Evolutionary conservation across 352 stramenopile species (phyloP).

Genomic region (Aphanomyces invadans): DNA sequence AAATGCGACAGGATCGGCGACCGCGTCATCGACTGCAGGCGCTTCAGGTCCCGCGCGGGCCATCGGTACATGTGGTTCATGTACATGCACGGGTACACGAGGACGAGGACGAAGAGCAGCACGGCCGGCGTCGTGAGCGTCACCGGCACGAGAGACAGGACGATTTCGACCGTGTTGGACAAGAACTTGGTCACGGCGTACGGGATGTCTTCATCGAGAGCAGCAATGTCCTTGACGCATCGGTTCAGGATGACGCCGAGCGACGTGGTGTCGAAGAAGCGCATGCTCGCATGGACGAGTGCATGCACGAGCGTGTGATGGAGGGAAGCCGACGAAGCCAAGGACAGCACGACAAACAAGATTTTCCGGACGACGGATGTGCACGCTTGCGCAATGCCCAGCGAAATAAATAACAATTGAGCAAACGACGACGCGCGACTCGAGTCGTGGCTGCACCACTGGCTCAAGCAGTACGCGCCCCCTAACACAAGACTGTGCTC

Average conservation of each 20-base stretch:
- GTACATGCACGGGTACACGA: conserved; percentile 28
- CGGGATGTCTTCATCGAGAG: conserved; percentile 14
- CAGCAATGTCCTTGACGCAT: conserved; percentile 15
- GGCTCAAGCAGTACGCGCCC: background rate
- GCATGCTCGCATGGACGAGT: conserved; percentile 6
- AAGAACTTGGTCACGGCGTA: background rate
- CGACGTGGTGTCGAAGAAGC: conserved; percentile 11
- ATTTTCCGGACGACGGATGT: background rate
- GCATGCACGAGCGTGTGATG: background rate
- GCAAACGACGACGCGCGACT: too few species aligned
- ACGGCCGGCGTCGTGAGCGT: conserved; percentile 18
- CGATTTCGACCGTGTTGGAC: background rate
- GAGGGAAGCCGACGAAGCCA: background rate
- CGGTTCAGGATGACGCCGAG: conserved; percentile 11
- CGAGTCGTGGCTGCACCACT: conserved; percentile 6
- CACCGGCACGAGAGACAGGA: background rate
- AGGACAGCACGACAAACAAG: conserved; percentile 9
- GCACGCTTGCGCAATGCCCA: background rate
- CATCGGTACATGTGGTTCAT: conserved; percentile 27
- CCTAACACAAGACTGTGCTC: conserved; percentile 2
- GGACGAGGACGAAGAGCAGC: conserved; percentile 23
- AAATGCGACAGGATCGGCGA: conserved; percentile 30
- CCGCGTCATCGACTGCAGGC: conserved; percentile 28
- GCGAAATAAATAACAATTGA: background rate
- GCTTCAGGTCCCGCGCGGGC: conserved; percentile 28